Evolutionary conservation across 2,329 filamentous ascomycete genomes (phyloP).

Genomic region (Aspergillus candidus): DNA sequence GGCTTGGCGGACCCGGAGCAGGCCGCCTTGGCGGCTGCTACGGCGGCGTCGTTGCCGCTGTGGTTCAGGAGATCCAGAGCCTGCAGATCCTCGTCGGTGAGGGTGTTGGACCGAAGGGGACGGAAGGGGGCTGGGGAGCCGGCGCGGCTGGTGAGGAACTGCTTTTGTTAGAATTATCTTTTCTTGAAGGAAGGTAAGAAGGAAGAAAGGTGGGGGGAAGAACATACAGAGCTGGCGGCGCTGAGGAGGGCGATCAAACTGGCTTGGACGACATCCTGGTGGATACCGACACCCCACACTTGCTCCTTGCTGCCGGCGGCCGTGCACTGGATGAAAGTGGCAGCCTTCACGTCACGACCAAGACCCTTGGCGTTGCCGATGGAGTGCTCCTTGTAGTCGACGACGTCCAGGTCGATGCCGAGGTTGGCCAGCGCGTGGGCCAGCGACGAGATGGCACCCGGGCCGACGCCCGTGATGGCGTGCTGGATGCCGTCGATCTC

Average conservation of each 20-base stretch:
- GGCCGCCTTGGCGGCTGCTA: conserved; percentile 10
- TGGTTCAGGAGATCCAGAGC: conserved; percentile 37
- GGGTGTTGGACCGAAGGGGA: conserved; percentile 50
- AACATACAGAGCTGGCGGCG: conserved; percentile 74
- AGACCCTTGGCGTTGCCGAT: conserved; percentile 53
- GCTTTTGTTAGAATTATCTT: conserved; percentile 8
- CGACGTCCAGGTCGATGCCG: conserved; percentile 81
- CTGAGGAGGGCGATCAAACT: conserved; percentile 79
- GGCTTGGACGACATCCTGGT: conserved; percentile 87
- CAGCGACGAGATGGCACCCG: conserved; percentile 83
- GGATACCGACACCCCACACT: conserved; percentile 51
- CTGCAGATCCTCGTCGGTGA: conserved; percentile 40
- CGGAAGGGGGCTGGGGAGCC: conserved; percentile 62
- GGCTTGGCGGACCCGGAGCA: conserved; percentile 23
- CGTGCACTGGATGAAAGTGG: conserved; percentile 88
- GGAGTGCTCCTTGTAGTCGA: conserved; percentile 94
- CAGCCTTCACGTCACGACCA: conserved; percentile 81
- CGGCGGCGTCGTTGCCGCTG: conserved; percentile 16
- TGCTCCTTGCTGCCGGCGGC: conserved; percentile 56
- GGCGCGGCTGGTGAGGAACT: conserved; percentile 69
- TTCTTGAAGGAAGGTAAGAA: not conserved
- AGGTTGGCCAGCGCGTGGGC: conserved; percentile 72
- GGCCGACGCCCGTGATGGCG: conserved; percentile 71
- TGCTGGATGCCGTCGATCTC: conserved; percentile 76
- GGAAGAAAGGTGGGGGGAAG: not conserved